Base-by-base conservation (phyloP, 805 yeast genomes). In the Torulaspora quercuum region DNA sequence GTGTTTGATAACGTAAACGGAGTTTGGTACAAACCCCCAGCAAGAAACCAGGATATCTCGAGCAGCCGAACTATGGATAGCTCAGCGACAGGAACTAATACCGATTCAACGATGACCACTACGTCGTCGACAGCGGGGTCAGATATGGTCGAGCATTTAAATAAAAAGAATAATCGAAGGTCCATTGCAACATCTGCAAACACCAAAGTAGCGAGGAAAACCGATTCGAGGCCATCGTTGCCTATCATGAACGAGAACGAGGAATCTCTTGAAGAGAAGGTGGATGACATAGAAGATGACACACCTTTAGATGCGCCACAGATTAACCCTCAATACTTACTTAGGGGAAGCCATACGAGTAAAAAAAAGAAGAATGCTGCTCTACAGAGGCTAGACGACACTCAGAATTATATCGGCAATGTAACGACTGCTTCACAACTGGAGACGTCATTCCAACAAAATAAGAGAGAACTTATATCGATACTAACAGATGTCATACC, bases 301-400 rank as follows among this genome's bases (percentile, higher is more conserved):
- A 55, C 59, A 8, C 52, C 59, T 6, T 25, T 53, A 13, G 53
- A 54, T 21, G 44, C 52, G n/a, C 61, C 61, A 13, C 47, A 44
- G 19, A 35, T 53, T 19, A 50, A 50, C 35, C 46, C 42, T 12
- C 36, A 38, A 16, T 46, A 35, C 15, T 19, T 41, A 9, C 17
- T 44, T 37, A 42, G 26, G 15, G 25, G 29, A 12, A 27, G 20
- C 19, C 18, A 27, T 11, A 21, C 21, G 18, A 11, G 10, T 11
- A 28, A 23, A 15, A 28, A 35, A 3, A 24, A n/a, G 7, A 11
- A 16, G 15, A 34, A 27, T 16, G 11, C 32, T 3, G 5, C 11
- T n/a, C 6, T 22, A 22, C 14, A 25, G 22, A n/a, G 7, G 25
- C 7, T 25, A 21, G 20, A 34, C 32, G 7, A 27, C 37, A 12